phyloP scores from a whole-genome alignment of 257 asterid species.

The Cordia subcordata region DNA sequence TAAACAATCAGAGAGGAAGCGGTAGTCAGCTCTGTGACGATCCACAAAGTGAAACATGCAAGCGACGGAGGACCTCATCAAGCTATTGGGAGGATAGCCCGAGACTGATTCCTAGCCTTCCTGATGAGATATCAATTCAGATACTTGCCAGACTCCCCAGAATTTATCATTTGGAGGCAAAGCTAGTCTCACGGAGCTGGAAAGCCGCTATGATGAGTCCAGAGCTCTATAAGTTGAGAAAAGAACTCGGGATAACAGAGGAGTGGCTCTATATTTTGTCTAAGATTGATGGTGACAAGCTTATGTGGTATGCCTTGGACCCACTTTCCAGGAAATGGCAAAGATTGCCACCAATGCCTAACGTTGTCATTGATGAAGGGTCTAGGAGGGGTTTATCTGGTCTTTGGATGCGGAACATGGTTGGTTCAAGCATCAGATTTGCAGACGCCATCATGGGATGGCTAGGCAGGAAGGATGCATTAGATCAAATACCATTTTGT shows the following conservation, averaged over 20 bases:
- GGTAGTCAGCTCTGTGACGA: slow-evolving; percentile 30
- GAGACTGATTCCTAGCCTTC: slow-evolving; percentile 64
- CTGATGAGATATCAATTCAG: slow-evolving; percentile 80
- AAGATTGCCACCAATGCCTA: slow-evolving; percentile 73
- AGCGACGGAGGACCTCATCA: slow-evolving; percentile 59
- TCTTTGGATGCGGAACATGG: slow-evolving; percentile 53
- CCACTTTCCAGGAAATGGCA: slow-evolving; percentile 68
- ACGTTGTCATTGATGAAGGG: slow-evolving; percentile 34
- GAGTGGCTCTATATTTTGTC: slow-evolving; percentile 81
- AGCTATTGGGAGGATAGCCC: slow-evolving; percentile 65
- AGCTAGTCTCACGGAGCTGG: slow-evolving; percentile 71
- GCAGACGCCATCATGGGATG: slow-evolving; percentile 63
- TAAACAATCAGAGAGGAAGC: slow-evolving; percentile 31
- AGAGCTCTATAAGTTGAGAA: slow-evolving; percentile 63
- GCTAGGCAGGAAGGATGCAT: slow-evolving; percentile 55
- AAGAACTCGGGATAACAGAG: slow-evolving; percentile 64
- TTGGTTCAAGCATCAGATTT: slow-evolving; percentile 40
- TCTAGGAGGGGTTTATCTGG: slow-evolving; percentile 41
- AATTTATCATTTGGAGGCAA: slow-evolving; percentile 42
- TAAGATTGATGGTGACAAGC: slow-evolving; percentile 50
- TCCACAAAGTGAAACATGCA: slow-evolving; percentile 54
- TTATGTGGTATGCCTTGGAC: slow-evolving; percentile 77
- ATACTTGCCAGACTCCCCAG: slow-evolving; percentile 80
- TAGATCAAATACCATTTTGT: slow-evolving; percentile 69
- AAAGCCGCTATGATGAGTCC: slow-evolving; percentile 53